Evolutionary conservation across 108 stramenopile species (phyloP).

Genomic region (Cyclotella distinguenda): DNA sequence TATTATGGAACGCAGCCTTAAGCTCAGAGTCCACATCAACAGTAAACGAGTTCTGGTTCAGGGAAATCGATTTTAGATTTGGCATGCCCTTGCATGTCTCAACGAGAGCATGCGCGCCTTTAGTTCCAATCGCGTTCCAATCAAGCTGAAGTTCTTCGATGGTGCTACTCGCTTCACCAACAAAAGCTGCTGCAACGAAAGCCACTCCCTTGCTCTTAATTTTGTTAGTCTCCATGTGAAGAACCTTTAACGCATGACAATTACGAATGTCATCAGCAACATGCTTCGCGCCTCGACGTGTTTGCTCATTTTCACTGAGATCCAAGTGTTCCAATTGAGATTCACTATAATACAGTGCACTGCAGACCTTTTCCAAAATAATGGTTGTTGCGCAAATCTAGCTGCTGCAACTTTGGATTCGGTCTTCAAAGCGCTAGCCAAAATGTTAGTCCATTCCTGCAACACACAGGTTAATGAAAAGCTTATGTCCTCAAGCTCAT

Average conservation of each 20-base stretch:
- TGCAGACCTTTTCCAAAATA: constrained; percentile 50
- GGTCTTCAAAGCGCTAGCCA: constrained; percentile 43
- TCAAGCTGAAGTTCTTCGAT: constrained; percentile 46
- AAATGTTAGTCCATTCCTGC: constrained; percentile 24
- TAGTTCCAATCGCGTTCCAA: constrained; percentile 30
- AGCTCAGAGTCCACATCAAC: constrained; percentile 35
- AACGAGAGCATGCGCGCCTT: constrained; percentile 45
- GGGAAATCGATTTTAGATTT: constrained; percentile 30
- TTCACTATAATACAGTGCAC: constrained; percentile 45
- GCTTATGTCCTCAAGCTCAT: constrained; percentile 41
- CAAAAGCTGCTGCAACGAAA: constrained; percentile 41
- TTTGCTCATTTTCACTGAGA: constrained; percentile 45
- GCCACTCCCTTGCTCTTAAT: constrained; percentile 38
- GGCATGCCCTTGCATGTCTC: constrained; percentile 47
- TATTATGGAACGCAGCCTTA: constrained; percentile 37
- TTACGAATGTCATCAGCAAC: constrained; percentile 46
- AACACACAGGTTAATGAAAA: constrained; percentile 46
- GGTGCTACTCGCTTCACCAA: constrained; percentile 32
- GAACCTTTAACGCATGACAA: constrained; percentile 35
- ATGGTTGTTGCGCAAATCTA: constrained; percentile 51
- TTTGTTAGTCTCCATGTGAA: constrained; percentile 55
- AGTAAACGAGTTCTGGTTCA: constrained; percentile 44
- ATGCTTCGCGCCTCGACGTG: constrained; percentile 44
- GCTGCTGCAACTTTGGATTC: constrained; percentile 35
- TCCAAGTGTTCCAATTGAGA: constrained; percentile 47